Evolutionary conservation across 1,139 yeast genomes (phyloP), one percentile per base, ranked within the genome.

Genomic region (Eremothecium sinecaudum): DNA sequence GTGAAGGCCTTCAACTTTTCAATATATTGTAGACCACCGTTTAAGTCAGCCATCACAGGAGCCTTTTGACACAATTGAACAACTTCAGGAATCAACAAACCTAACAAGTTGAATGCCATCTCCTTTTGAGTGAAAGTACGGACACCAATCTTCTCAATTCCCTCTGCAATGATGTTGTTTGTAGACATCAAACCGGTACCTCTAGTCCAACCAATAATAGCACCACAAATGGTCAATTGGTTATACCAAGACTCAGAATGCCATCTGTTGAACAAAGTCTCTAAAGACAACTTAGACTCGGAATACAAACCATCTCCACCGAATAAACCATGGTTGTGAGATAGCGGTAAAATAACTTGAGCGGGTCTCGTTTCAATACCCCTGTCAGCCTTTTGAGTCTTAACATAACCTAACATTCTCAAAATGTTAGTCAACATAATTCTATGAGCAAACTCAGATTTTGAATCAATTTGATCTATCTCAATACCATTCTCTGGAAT

Each of bases 111-210:
- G 77, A 90, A 90, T 32, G 98, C 97, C 98, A 90, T 90, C 67
- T 90, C 98, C 66, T 83, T 83, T 67, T 90, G 98, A 42, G 94
- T 81, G 73, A 87, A 90, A 32, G 98, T 90, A 67, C 98, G 82
- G 36, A 90, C 96, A 54, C 98, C 97, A 46, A 81, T 69, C 59
- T 77, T 77, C 67, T 90, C 98, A 58, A 90, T 83, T 50, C 96
- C 96, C 66, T 87, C 96, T 41, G 98, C 96, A 61, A 90, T 84
- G 59, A 86, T 80, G 68, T 90, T 90, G 72, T 90, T 90, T 51
- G 80, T 96, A 56, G 87, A 73, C 98, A 90, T 90, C 59, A 90
- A 78, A 59, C 98, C 98, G 44, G 98, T 90, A 64, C 98, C 98
- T 74, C 98, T 84, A 45, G 98, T 90, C 98, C 98, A 90, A 59